Base-by-base conservation (phyloP, 768 basidiomycete genomes). In the Tephrocybe sp. region DNA sequence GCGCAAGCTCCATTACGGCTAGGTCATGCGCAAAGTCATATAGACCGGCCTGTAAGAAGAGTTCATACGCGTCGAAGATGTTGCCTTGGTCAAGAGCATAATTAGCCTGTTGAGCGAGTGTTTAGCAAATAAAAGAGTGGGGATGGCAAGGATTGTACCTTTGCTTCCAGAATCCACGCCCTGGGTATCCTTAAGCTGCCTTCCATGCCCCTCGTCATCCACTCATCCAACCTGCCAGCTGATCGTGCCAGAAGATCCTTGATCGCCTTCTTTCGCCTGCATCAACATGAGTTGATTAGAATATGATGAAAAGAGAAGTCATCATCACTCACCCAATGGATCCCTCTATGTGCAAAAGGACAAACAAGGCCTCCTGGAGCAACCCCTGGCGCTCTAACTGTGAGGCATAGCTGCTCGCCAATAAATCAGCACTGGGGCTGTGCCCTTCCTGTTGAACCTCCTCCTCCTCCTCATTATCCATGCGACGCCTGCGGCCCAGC, bases 141-240 rank as follows among this genome's bases (percentile, higher is more conserved):
- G 4, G 3, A 50, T 39, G 14, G 34, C 15, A 26, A 51, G 41
- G 44, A 51, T 26, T 69, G 50, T 39, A 91, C 93, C 80, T 90
- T 88, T 10, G 93, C 90, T 64, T 95, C 91, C 33, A 87, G 80
- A n/a, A 98, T 78, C 95, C 96, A 99, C 4, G 80, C 68, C 46
- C 81, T 68, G 0, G 97, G 97, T 26, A 98, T 79, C 57, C 86
- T 85, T 25, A 97, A 70, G 60, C 84, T 90, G 3, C 87, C 86
- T 3, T 85, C 76, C 9, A 90, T 71, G 15, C 87, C 89, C 15
- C 83, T 77, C 14, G 76, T 80, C 69, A 79, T 80, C 86, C 87
- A 90, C 45, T 87, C 86, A 59, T 90, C 83, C 8, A 91, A 64
- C 48, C 70, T 77, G 4, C 77, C 70, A 0, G 85, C 88, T 3